A percentile compares a stretch with the other conserved stretches of the same genome.
Evolutionary conservation across 75 land plant genomes (phyloP).

Genomic region (Cunninghamia lanceolata): DNA sequence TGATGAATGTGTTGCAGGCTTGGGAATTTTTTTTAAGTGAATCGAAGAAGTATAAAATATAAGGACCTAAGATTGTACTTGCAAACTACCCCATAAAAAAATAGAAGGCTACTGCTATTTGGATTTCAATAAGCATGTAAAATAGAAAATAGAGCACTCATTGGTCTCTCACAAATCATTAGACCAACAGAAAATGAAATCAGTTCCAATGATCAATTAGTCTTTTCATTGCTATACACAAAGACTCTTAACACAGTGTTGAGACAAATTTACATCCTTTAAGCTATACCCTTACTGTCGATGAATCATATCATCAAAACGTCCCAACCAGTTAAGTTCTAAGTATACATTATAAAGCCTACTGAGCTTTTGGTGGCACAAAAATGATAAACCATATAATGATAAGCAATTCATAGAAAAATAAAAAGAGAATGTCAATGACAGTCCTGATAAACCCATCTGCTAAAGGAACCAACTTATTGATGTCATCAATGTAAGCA

Average conservation of each 20-base stretch:
- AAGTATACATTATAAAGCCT: no score
- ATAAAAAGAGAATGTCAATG: conserved; percentile 37
- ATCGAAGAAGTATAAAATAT: conserved; percentile 54
- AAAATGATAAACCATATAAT: no score
- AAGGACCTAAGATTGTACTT: neutral
- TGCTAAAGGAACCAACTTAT: no score
- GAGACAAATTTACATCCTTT: neutral
- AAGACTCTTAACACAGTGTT: neutral
- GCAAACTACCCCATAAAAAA: neutral
- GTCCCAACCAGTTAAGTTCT: no score
- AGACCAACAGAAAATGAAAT: no score
- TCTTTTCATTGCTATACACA: neutral
- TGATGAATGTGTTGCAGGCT: conserved; percentile 39
- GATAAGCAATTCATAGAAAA: no score
- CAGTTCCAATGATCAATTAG: neutral
- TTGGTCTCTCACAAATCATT: neutral
- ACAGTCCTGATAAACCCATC: no score
- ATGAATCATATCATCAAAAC: no score
- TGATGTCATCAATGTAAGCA: no score
- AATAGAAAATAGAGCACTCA: neutral
- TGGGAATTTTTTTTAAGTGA: conserved; percentile 84
- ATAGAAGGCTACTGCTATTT: no score
- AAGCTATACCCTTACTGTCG: no score
- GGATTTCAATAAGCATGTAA: neutral
- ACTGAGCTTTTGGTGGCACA: no score